These are phyloP conservation scores for Fusarium chaquense DNA, from an alignment of 2,329 filamentous ascomycete species.

Conservation along the genomic window DNA sequence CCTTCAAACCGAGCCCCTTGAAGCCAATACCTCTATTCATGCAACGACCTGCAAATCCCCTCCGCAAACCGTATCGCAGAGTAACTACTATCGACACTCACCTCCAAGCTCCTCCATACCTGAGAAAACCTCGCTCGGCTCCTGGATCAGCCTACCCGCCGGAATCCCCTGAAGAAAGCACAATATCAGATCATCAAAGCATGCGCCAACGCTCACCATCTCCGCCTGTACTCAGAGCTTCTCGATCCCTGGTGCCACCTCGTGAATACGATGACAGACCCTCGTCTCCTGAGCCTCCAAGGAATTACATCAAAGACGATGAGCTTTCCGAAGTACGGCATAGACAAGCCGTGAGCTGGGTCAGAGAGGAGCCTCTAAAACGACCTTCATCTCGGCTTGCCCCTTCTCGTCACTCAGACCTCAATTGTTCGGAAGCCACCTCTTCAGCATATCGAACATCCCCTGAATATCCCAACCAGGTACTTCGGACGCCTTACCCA, in stretches of 20 bases:
- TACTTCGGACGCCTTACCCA: slow-evolving; percentile 27
- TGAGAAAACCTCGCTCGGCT: slow-evolving; percentile 19
- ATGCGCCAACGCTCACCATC: neutral
- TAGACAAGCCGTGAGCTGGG: slow-evolving; percentile 37
- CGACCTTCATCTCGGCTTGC: slow-evolving; percentile 54
- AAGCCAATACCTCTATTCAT: slow-evolving; percentile 66
- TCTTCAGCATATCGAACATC: slow-evolving; percentile 50
- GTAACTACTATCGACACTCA: slow-evolving; percentile 25
- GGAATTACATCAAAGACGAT: slow-evolving; percentile 6
- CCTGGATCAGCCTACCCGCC: slow-evolving; percentile 13
- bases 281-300: neutral
- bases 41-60: slow-evolving; percentile 48
- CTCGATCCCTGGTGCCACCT: slow-evolving; percentile 8
- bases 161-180: neutral
- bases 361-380: slow-evolving; percentile 56
- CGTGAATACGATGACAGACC: neutral
- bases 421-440: slow-evolving; percentile 36
- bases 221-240: neutral
- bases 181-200: neutral
- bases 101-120: slow-evolving; percentile 18
- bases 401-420: slow-evolving; percentile 34
- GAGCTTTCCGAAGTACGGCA: slow-evolving; percentile 23
- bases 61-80: slow-evolving; percentile 13
- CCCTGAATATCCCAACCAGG: slow-evolving; percentile 46
- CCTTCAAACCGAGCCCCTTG: slow-evolving; percentile 61